Conservation (phyloP, 139 green algal genomes). For the Dunaliella primolecta region DNA sequence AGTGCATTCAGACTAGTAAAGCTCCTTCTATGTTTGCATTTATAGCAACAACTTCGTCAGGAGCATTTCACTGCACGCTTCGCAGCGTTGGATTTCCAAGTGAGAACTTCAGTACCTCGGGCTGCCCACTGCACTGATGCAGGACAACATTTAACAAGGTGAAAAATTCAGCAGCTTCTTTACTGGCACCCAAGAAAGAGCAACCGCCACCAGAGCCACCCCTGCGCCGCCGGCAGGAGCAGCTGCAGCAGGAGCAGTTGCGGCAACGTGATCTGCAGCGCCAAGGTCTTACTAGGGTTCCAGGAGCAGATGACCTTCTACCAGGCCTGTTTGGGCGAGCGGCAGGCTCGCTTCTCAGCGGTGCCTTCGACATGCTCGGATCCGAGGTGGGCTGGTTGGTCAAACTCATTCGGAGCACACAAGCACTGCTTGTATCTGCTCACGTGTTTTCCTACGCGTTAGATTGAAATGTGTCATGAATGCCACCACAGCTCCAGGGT, state of each 20-base stretch:
- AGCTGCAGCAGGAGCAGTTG: not conserved
- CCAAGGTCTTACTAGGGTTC: not conserved
- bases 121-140: not conserved
- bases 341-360: not conserved
- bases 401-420: too few species aligned
- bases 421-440: too few species aligned
- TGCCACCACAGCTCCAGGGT: too few species aligned
- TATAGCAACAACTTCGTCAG: too few species aligned
- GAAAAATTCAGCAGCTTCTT: conserved; percentile 14
- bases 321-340: conserved; percentile 5
- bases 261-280: not conserved
- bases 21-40: not conserved
- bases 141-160: conserved; percentile 25
- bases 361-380: not conserved
- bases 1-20: not conserved
- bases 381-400: not conserved
- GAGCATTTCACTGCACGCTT: too few species aligned
- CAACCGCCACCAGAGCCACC: not conserved
- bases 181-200: not conserved
- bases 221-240: not conserved
- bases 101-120: not conserved
- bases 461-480: not conserved
- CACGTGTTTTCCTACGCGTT: not conserved
- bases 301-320: not conserved
- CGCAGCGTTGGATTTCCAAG: too few species aligned